Evolutionary conservation across 1,139 yeast species (phyloP).

Genomic region (Kodamaea arcana): DNA sequence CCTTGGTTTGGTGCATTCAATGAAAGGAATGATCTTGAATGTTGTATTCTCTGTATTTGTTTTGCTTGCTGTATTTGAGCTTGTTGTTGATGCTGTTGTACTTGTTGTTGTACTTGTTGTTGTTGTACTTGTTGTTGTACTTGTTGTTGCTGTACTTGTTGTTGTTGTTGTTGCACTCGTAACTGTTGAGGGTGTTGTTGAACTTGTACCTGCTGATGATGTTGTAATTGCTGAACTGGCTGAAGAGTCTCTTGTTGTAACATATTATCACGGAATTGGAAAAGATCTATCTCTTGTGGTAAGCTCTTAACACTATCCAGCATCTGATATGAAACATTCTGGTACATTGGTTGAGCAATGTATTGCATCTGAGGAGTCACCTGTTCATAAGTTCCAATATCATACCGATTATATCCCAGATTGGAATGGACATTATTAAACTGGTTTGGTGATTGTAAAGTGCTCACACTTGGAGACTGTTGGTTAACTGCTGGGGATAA

Average conservation of each 20-base stretch:
- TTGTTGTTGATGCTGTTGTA: background rate
- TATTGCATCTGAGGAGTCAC: background rate
- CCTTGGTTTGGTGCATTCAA: background rate
- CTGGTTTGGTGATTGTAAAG: background rate
- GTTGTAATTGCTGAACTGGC: background rate
- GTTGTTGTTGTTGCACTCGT: background rate
- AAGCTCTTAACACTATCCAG: background rate
- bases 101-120: conserved; percentile 6
- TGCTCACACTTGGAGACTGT: background rate
- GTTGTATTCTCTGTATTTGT: conserved; percentile 3
- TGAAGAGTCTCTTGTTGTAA: background rate
- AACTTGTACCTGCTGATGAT: background rate
- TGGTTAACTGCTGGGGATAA: background rate
- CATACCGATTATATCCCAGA: background rate
- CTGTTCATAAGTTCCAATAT: background rate
- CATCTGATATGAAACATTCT: background rate
- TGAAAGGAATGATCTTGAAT: background rate
- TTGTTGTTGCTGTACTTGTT: background rate
- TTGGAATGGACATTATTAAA: background rate
- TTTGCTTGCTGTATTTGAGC: background rate
- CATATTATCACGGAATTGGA: background rate
- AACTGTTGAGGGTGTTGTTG: conserved; percentile 1
- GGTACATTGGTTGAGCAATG: background rate
- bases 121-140: conserved; percentile 2
- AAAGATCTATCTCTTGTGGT: conserved; percentile 1